Evolutionary conservation across 2,329 filamentous ascomycete species (phyloP).

Genomic region (Diaporthe australafricana): DNA sequence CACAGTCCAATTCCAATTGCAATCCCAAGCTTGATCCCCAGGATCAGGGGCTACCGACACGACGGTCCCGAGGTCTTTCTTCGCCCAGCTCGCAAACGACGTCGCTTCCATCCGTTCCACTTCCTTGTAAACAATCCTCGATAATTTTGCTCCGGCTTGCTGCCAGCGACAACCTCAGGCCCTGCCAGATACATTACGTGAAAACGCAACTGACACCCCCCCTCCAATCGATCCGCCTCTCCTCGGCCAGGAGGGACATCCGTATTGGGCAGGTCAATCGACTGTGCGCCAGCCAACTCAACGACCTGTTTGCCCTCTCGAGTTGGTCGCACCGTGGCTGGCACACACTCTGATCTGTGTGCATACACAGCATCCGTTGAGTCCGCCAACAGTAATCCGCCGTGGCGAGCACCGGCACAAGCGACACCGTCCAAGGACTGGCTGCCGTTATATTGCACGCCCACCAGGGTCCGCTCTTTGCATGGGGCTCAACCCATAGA

Average conservation of each 20-base stretch:
- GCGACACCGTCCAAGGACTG: slow-evolving; percentile 1
- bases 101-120: background rate
- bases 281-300: background rate
- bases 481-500: slow-evolving; percentile 29
- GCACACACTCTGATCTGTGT: background rate
- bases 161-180: background rate
- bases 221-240: background rate
- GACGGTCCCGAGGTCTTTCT: slow-evolving; percentile 8
- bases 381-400: background rate
- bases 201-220: background rate
- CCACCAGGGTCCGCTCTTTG: slow-evolving; percentile 26
- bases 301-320: slow-evolving; percentile 2
- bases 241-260: slow-evolving; percentile 12
- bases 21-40: slow-evolving; percentile 15
- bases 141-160: background rate
- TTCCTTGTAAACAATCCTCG: slow-evolving; percentile 3
- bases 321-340: slow-evolving; percentile 11
- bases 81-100: background rate
- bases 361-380: slow-evolving; percentile 2
- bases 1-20: background rate
- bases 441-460: slow-evolving; percentile 9
- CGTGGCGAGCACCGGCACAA: background rate
- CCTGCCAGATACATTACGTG: background rate
- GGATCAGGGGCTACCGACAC: slow-evolving; percentile 26
- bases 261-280: slow-evolving; percentile 25